A percentile compares a stretch with the other conserved stretches of the same genome.
phyloP scores from a whole-genome alignment of 1,139 yeast genomes.

The Scheffersomyces titani region DNA sequence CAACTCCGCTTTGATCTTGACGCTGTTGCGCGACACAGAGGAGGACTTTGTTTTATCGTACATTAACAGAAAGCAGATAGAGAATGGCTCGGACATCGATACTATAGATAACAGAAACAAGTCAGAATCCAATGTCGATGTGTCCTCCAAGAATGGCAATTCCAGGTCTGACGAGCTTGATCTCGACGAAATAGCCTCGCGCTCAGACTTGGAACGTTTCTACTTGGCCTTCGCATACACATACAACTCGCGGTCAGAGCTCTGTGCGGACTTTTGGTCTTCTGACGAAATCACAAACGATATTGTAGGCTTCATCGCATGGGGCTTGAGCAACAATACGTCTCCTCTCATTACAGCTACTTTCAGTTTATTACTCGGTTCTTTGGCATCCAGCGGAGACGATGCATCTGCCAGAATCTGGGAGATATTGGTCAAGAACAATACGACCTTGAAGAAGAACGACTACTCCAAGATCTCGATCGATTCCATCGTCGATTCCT shows the following conservation, averaged over 20 bases:
- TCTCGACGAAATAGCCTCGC: constrained; percentile 60
- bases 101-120: not conserved
- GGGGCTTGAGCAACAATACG: constrained; percentile 83
- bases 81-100: constrained; percentile 9
- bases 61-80: constrained; percentile 32
- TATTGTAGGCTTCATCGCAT: constrained; percentile 71
- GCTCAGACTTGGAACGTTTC: constrained; percentile 86
- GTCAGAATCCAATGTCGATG: not conserved
- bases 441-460: constrained; percentile 29
- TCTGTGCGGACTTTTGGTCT: constrained; percentile 69
- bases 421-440: constrained; percentile 38
- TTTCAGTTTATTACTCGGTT: constrained; percentile 75
- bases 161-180: constrained; percentile 24
- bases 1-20: constrained; percentile 76
- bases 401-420: constrained; percentile 47
- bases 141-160: constrained; percentile 6
- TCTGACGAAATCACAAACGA: constrained; percentile 51
- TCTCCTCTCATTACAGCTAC: constrained; percentile 84
- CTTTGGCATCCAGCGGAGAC: constrained; percentile 64
- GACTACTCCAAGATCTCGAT: constrained; percentile 56
- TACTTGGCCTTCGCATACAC: constrained; percentile 76
- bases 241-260: constrained; percentile 60
- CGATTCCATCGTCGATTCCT: constrained; percentile 56
- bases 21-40: constrained; percentile 80
- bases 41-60: constrained; percentile 74